Conservation (phyloP, 2,329 filamentous ascomycete species). For the Colletotrichum tofieldiae region DNA sequence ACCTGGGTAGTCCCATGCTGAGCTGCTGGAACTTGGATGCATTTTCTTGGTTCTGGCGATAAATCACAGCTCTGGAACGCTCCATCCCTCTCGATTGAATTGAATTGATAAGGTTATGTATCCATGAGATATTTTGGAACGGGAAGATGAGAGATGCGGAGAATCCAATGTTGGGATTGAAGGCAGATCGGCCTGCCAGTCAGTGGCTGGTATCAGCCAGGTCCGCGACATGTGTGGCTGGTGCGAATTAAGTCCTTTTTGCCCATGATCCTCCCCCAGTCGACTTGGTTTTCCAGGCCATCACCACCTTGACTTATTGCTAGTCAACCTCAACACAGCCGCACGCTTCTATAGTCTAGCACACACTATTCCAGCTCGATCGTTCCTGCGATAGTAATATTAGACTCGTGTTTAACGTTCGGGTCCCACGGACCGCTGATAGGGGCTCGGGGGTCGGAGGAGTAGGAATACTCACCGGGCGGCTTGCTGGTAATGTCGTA, state of each 20-base stretch:
- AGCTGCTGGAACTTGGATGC: background rate
- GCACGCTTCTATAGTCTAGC: background rate
- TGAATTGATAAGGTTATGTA: background rate
- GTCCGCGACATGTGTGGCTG: background rate
- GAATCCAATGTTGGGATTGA: background rate
- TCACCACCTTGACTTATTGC: background rate
- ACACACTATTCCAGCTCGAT: constrained; percentile 79
- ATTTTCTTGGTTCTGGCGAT: background rate
- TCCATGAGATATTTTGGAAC: background rate
- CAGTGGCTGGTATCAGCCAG: background rate
- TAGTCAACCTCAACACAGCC: too few relatives aligned
- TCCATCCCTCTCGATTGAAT: background rate
- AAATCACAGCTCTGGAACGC: background rate
- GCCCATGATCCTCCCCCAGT: background rate
- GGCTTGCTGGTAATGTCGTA: constrained; percentile 58
- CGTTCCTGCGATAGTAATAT: constrained; percentile 69
- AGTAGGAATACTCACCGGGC: constrained; percentile 19
- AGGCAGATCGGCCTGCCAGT: too few relatives aligned
- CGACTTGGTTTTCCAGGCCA: background rate
- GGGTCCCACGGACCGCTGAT: background rate
- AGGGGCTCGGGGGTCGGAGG: background rate
- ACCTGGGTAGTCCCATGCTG: background rate
- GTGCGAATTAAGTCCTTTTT: background rate
- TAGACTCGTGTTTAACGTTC: background rate
- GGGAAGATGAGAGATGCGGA: background rate